Conservation (phyloP, 352 stramenopile genomes). For the Phytophthora brassicae region DNA sequence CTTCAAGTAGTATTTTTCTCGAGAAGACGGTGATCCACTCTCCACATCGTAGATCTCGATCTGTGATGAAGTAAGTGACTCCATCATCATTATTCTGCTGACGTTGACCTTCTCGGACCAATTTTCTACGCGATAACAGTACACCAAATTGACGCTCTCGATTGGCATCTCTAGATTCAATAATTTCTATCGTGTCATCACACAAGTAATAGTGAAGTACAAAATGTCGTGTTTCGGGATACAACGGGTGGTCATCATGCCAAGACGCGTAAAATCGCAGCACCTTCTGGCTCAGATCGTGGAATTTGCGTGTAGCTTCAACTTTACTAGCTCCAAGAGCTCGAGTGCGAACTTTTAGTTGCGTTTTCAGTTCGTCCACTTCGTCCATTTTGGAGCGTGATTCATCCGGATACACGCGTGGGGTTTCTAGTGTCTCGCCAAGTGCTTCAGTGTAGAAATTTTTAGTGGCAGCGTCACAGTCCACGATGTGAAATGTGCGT, state of each 20-base stretch:
- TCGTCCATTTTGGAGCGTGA: constrained; percentile 45
- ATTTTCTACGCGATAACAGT: constrained; percentile 77
- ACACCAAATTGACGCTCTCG: constrained; percentile 74
- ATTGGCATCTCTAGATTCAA: constrained; percentile 64
- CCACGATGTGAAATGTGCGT: constrained; percentile 80
- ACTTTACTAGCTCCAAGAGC: constrained; percentile 35
- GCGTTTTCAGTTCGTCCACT: constrained; percentile 54
- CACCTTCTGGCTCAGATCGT: constrained; percentile 81
- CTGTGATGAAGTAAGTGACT: constrained; percentile 45
- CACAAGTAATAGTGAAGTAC: constrained; percentile 92
- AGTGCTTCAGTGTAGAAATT: constrained; percentile 74
- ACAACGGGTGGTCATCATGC: constrained; percentile 89
- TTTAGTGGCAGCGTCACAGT: constrained; percentile 88
- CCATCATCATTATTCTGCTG: constrained; percentile 24
- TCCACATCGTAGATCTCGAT: constrained; percentile 82
- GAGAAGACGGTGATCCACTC: constrained; percentile 85
- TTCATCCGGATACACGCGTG: constrained; percentile 84
- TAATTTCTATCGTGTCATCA: constrained; percentile 92
- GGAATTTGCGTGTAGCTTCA: constrained; percentile 69
- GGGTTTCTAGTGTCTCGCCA: constrained; percentile 29
- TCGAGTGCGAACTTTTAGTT: constrained; percentile 33
- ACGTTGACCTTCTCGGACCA: constrained; percentile 38
- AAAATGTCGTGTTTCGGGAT: constrained; percentile 87
- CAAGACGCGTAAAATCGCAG: constrained; percentile 92
- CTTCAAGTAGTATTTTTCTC: constrained; percentile 84